phyloP scores from a whole-genome alignment of 495 filamentous ascomycete species.

The Aspergillus hancockii region DNA sequence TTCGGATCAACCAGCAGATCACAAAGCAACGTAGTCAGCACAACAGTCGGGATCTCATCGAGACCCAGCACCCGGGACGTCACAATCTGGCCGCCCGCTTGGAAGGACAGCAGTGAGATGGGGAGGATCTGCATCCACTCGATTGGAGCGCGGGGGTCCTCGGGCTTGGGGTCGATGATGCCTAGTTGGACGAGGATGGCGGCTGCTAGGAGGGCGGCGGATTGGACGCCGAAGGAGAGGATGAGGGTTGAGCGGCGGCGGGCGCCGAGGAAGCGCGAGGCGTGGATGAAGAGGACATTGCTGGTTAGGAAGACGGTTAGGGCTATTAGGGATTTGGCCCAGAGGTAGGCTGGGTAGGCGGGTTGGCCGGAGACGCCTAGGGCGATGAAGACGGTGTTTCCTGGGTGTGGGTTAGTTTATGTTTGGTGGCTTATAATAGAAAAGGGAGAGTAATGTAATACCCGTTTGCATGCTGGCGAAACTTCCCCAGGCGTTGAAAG shows the following conservation, averaged over 20 bases:
- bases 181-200: slow-evolving; percentile 52
- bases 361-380: slow-evolving; percentile 40
- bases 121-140: slow-evolving; percentile 40
- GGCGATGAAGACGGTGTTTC: slow-evolving; percentile 44
- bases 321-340: slow-evolving; percentile 45
- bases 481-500: slow-evolving; percentile 53
- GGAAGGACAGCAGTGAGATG: slow-evolving; percentile 65
- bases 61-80: slow-evolving; percentile 59
- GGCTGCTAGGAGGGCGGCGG: slow-evolving; percentile 50
- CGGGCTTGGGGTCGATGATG: slow-evolving; percentile 37
- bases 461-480: slow-evolving; percentile 62
- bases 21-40: slow-evolving; percentile 66
- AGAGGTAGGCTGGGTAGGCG: slow-evolving; percentile 37
- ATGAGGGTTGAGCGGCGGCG: slow-evolving; percentile 53
- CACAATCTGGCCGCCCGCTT: slow-evolving; percentile 68
- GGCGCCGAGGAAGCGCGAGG: slow-evolving; percentile 28
- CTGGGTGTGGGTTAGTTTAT: slow-evolving; percentile 18
- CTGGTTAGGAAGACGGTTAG: slow-evolving; percentile 32
- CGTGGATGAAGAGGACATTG: slow-evolving; percentile 39
- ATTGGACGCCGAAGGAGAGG: slow-evolving; percentile 57
- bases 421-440: neutral
- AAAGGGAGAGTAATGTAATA: slow-evolving; percentile 19
- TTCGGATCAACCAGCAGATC: slow-evolving; percentile 51
- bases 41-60: slow-evolving; percentile 70
- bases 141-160: slow-evolving; percentile 36